These are phyloP conservation scores for Hypocrella siamensis DNA, from an alignment of 2,329 filamentous ascomycete genomes.

Conservation along the genomic window DNA sequence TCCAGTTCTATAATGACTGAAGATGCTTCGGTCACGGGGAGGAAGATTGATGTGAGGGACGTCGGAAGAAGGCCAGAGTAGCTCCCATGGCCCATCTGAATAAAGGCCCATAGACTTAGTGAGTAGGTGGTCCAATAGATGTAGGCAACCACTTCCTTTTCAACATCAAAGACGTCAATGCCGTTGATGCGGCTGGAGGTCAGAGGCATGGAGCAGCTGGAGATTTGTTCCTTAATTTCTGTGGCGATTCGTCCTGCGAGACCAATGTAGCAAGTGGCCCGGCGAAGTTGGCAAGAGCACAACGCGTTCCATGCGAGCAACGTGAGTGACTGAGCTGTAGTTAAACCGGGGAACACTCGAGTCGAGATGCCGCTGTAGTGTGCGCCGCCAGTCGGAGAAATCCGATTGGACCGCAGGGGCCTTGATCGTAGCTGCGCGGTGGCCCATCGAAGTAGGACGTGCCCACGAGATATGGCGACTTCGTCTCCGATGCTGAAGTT, in stretches of 20 bases:
- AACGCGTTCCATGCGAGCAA: constrained; percentile 21
- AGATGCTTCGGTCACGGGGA: constrained; percentile 13
- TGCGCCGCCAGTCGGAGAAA: constrained; percentile 7
- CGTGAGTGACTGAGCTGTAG: constrained; percentile 13
- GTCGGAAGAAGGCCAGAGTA: constrained; percentile 10
- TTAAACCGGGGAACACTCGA: constrained; percentile 16
- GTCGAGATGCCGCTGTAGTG: constrained; percentile 14
- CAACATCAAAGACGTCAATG: constrained; percentile 22
- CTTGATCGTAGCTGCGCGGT: constrained; percentile 13
- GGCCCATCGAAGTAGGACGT: constrained; percentile 19
- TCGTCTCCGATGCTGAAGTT: constrained; percentile 17
- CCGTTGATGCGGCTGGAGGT: constrained; percentile 22
- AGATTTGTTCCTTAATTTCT: not conserved
- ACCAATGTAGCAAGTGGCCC: constrained; percentile 18
- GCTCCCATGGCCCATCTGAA: constrained; percentile 15
- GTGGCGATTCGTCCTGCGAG: constrained; percentile 14
- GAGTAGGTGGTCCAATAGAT: constrained; percentile 23
- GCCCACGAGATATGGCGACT: constrained; percentile 11
- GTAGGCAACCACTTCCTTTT: constrained; percentile 21
- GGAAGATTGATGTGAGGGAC: constrained; percentile 11
- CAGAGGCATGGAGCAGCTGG: not conserved
- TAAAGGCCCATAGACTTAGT: constrained; percentile 20
- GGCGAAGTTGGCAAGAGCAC: constrained; percentile 14
- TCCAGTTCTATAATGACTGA: constrained; percentile 17
- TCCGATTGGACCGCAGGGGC: constrained; percentile 8